phyloP scores from a whole-genome alignment of 2,329 filamentous ascomycete species.

The Ascochyta viciae-villosae region DNA sequence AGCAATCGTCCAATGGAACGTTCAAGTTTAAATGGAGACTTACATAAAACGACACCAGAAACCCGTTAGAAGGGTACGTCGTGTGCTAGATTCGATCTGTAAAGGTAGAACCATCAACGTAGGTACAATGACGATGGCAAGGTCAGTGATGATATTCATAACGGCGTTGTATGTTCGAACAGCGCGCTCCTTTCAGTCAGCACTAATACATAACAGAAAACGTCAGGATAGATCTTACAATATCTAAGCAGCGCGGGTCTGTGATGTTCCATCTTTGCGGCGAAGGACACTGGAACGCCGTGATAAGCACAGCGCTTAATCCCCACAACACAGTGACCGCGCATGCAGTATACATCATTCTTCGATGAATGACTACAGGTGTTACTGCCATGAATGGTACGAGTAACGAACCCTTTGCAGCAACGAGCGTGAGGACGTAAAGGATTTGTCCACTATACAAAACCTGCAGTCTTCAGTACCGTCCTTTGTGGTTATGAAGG shows the following conservation, averaged over 20 bases:
- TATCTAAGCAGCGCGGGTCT: neutral
- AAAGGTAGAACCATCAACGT: neutral
- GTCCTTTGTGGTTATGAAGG: neutral
- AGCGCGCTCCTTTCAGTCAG: neutral
- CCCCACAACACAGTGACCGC: neutral
- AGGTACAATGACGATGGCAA: neutral
- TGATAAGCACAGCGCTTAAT: neutral
- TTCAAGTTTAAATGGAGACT: neutral
- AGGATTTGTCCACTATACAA: neutral
- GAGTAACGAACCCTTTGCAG: neutral
- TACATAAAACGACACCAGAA: neutral
- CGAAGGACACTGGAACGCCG: neutral
- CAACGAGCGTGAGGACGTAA: neutral
- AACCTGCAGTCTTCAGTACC: neutral
- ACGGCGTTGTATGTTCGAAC: neutral
- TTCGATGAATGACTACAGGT: neutral
- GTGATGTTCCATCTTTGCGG: neutral
- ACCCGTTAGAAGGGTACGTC: neutral
- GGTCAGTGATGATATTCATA: neutral
- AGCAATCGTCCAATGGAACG: neutral
- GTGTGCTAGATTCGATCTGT: neutral
- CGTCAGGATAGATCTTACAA: neutral
- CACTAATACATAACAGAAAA: neutral
- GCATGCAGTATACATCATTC: neutral
- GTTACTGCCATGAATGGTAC: neutral